Conservation (phyloP, 495 filamentous ascomycete genomes). For the Penicillium tannophilum region DNA sequence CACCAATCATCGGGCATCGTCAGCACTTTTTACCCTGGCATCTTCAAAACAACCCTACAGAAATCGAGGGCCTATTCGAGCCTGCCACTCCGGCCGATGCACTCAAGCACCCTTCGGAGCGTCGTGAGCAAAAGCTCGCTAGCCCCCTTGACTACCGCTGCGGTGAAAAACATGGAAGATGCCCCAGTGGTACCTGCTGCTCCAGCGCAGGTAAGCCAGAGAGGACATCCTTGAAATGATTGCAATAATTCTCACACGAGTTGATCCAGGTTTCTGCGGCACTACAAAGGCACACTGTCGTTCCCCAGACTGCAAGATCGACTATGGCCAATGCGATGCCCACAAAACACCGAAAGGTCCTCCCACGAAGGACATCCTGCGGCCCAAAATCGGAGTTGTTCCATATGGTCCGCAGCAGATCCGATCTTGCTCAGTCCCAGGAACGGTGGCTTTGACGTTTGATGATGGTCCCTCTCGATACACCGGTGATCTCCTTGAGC, state of each 20-base stretch:
- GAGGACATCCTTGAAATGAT: constrained; percentile 2
- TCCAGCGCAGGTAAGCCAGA: constrained; percentile 58
- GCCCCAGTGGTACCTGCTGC: constrained; percentile 62
- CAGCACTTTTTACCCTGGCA: background rate
- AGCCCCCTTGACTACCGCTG: constrained; percentile 34
- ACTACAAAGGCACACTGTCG: constrained; percentile 60
- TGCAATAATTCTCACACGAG: constrained; percentile 14
- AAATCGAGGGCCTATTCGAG: background rate
- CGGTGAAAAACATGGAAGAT: constrained; percentile 49
- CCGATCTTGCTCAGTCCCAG: constrained; percentile 63
- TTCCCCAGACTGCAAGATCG: constrained; percentile 69
- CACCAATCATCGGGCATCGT: background rate
- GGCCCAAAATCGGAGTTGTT: constrained; percentile 59
- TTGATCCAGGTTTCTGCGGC: constrained; percentile 56
- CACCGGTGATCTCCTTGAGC: constrained; percentile 68
- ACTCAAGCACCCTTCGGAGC: background rate
- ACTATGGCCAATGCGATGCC: constrained; percentile 71
- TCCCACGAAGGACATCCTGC: constrained; percentile 59
- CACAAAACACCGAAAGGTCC: constrained; percentile 63
- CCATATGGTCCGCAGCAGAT: constrained; percentile 65
- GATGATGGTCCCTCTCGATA: constrained; percentile 77
- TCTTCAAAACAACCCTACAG: background rate
- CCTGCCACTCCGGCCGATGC: constrained; percentile 1
- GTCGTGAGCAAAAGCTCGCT: constrained; percentile 21
- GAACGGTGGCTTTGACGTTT: constrained; percentile 73